Conservation (phyloP, 176 grass and related monocot genomes). For the Cenchrus fungigraminus region DNA sequence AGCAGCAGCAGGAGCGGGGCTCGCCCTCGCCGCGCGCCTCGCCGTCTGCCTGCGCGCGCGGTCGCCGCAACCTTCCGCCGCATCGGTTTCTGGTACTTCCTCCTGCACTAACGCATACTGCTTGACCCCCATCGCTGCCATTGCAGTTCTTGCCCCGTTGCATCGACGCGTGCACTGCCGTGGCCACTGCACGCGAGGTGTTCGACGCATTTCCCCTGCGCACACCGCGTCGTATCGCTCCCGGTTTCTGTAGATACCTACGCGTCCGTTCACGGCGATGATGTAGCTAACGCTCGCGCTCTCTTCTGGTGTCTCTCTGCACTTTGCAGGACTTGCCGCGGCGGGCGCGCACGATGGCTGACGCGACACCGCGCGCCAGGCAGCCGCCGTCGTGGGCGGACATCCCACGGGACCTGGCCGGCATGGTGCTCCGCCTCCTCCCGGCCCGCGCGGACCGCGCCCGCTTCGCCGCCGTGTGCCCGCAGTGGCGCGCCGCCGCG, state of each 20-base stretch:
- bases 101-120: neutral
- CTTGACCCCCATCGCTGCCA: neutral
- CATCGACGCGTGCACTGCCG: neutral
- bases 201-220: neutral
- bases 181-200: neutral
- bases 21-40: neutral
- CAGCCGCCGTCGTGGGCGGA: constrained; percentile 26
- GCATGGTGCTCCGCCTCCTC: constrained; percentile 29
- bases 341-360: constrained; percentile 4
- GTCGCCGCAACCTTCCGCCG: neutral
- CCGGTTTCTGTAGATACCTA: neutral
- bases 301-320: neutral
- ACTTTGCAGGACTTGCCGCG: neutral
- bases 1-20: neutral
- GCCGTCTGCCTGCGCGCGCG: too few species aligned
- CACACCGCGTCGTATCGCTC: neutral
- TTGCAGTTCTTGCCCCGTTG: neutral
- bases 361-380: neutral
- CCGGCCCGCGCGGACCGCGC: constrained; percentile 6
- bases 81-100: neutral
- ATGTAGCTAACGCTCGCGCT: neutral
- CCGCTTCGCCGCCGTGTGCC: constrained; percentile 34
- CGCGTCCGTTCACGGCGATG: neutral
- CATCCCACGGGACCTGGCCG: constrained; percentile 24
- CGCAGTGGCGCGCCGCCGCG: constrained; percentile 20